Base-by-base conservation (phyloP, 163 green algal genomes). In the Chlorella variabilis region DNA sequence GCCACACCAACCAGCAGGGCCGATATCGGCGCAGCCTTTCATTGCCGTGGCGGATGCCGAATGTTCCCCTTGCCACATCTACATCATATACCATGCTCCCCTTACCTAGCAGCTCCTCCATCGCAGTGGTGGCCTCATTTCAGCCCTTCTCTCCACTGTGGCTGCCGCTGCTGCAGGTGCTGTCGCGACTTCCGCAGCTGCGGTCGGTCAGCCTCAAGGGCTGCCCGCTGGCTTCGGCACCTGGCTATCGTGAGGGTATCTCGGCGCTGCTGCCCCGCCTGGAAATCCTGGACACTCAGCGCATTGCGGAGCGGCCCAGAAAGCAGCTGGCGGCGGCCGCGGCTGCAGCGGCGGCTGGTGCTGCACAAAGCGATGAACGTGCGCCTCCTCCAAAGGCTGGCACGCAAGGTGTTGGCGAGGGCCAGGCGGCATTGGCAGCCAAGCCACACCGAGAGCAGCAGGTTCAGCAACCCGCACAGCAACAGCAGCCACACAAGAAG, bases 181-280 rank as follows among this genome's bases (percentile, higher is more conserved):
- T 91, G 49, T 45, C 54, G 4, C 13, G 68, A 36, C 80, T 91
- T 23, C 83, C 83, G 5, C 62, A 39, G 23, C 56, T 91, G 61
- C 78, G 80, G n/a, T 79, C 84, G 20, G 66, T 91, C 2, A 87
- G 33, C 56, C 39, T 91, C 15, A 87, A 85, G 41, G 86, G 86
- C 71, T 86, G 76, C 75, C 80, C 84, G 0, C 45, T 91, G n/a
- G 49, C 77, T 0, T 33, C 69, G 4, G 27, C 34, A 27, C 45
- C 54, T 21, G 76, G 51, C 31, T 91, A 91, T 45, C 65, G 61
- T 1, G 54, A 81, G 18, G 38, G n/a, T 11, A 42, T 91, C 20
- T 41, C 75, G 23, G 33, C 33, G 25, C 66, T 85, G 48, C 56
- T 88, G 71, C 86, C 87, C 34, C 51, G 67, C 27, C 54, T 91